Percentiles rank a stretch among this genome's conserved stretches.
These are phyloP conservation scores for Samsoniella hepiali DNA, from an alignment of 2,329 filamentous ascomycete genomes.

Conservation along the genomic window DNA sequence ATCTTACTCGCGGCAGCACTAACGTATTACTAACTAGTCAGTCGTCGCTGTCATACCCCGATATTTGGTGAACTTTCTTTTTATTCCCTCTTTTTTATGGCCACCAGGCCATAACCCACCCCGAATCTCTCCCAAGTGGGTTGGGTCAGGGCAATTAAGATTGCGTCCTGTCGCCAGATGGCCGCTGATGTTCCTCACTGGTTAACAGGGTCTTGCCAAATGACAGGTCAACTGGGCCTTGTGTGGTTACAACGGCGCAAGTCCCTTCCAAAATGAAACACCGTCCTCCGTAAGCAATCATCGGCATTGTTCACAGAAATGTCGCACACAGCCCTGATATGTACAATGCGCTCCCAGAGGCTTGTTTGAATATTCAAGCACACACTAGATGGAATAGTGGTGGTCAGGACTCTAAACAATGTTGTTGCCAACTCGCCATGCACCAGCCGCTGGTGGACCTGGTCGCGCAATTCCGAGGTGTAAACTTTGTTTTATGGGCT, in stretches of 20 bases:
- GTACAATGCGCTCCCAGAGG: too few relatives aligned
- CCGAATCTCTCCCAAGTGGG: background rate
- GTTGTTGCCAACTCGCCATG: background rate
- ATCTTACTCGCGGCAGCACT: too few relatives aligned
- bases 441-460: background rate
- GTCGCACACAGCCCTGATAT: background rate
- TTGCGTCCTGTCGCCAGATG: background rate
- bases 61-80: background rate
- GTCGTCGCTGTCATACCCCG: background rate
- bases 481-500: conserved; percentile 17
- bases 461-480: background rate
- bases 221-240: background rate
- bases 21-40: background rate
- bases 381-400: too few relatives aligned
- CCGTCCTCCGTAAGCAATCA: background rate
- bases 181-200: background rate
- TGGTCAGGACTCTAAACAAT: too few relatives aligned
- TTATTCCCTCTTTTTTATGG: background rate
- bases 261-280: too few relatives aligned
- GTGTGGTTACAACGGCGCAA: background rate
- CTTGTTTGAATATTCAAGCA: too few relatives aligned
- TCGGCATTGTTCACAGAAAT: background rate
- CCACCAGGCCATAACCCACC: background rate
- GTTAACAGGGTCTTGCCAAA: background rate
- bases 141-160: background rate